Percentiles rank a stretch among this genome's conserved stretches.
Evolutionary conservation across 305 asterid species (phyloP).

Genomic region (Solanum hybrid): DNA sequence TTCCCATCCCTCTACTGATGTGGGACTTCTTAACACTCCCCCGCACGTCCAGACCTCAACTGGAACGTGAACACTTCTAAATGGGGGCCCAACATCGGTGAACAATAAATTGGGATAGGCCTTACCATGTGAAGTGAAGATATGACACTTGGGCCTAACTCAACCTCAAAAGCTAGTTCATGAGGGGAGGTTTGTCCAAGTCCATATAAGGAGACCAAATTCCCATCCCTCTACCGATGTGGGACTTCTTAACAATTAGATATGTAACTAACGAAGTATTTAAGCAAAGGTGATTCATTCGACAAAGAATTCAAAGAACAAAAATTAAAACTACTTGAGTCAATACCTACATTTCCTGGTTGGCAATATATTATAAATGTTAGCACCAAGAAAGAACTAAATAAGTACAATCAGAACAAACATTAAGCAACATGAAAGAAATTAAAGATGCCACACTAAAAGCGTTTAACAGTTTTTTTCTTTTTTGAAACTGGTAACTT

Average conservation of each 20-base stretch:
- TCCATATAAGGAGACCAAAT: too few relatives aligned
- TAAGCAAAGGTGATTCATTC: not conserved
- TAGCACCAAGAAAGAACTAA: not conserved
- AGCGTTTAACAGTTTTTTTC: not conserved
- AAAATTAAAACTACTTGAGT: not conserved
- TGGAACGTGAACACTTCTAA: too few relatives aligned
- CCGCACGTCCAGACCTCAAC: too few relatives aligned
- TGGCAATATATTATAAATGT: not conserved
- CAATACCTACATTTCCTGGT: not conserved
- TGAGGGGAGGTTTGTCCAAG: too few relatives aligned
- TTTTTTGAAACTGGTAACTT: not conserved
- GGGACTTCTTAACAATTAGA: not conserved
- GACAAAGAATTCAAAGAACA: not conserved
- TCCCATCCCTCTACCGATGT: too few relatives aligned
- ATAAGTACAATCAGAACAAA: not conserved
- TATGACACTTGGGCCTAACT: too few relatives aligned
- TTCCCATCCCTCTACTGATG: too few relatives aligned
- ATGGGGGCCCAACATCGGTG: too few relatives aligned
- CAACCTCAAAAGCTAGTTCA: too few relatives aligned
- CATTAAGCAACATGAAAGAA: not conserved
- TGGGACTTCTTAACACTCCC: too few relatives aligned
- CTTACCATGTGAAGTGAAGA: too few relatives aligned
- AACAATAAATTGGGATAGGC: too few relatives aligned
- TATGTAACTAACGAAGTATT: not conserved
- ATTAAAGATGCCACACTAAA: not conserved